Percentiles rank a stretch among this genome's conserved stretches.
Evolutionary conservation across 441 rosid species (phyloP).

Genomic region (Theobroma grandiflorum): DNA sequence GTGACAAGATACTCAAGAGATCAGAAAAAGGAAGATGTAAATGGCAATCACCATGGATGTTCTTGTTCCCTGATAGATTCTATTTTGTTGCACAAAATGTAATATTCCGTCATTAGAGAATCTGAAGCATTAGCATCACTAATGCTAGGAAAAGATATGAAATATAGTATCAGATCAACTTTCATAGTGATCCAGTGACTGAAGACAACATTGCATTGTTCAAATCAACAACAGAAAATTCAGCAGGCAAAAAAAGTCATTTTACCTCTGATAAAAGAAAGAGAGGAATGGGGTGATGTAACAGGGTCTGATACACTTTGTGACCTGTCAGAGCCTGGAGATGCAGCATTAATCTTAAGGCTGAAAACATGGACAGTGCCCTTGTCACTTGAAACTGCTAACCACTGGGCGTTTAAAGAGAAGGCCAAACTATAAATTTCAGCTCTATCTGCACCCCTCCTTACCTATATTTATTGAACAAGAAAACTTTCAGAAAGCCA

Average conservation of each 20-base stretch:
- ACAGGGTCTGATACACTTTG: constrained; percentile 37
- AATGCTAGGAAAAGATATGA: constrained; percentile 3
- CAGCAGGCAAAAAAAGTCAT: not conserved
- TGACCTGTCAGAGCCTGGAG: constrained; percentile 47
- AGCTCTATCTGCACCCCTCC: constrained; percentile 87
- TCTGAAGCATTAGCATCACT: not conserved
- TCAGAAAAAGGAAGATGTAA: not conserved
- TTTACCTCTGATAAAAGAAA: constrained; percentile 67
- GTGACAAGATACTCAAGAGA: constrained; percentile 1
- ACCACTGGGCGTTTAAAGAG: constrained; percentile 69
- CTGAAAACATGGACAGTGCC: constrained; percentile 78
- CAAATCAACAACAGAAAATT: not conserved
- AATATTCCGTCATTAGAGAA: not conserved
- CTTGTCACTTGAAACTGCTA: constrained; percentile 81
- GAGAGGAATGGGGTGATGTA: constrained; percentile 50
- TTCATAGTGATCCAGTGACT: not conserved
- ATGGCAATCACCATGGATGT: not conserved
- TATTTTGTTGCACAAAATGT: not conserved
- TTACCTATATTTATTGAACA: constrained; percentile 46
- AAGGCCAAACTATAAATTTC: constrained; percentile 78
- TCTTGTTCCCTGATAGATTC: not conserved
- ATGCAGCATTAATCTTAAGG: constrained; percentile 61
- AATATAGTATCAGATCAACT: not conserved
- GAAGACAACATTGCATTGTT: constrained; percentile 4
- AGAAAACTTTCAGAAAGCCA: constrained; percentile 2